phyloP scores from a whole-genome alignment of 345 rosid species.

The Laguncularia racemosa region DNA sequence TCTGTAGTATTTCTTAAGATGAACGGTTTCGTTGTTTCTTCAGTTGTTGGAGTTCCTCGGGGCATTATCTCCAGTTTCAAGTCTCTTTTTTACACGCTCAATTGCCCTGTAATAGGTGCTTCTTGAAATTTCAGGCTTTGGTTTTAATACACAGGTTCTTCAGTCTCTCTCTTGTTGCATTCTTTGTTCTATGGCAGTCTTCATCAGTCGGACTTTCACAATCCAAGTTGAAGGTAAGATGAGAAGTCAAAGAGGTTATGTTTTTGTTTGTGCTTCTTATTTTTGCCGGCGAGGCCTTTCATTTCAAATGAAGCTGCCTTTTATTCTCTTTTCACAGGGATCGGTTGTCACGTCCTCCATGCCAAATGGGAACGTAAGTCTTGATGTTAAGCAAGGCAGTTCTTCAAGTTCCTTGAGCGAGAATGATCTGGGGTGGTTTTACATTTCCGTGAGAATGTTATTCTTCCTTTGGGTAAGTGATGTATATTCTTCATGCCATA shows the following conservation, averaged over 20 bases:
- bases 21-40: neutral
- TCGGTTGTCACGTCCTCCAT: slow-evolving; percentile 27
- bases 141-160: slow-evolving; percentile 89
- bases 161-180: slow-evolving; percentile 66
- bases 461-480: slow-evolving; percentile 81
- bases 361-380: slow-evolving; percentile 24
- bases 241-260: neutral
- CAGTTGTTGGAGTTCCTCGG: neutral
- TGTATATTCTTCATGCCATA: neutral
- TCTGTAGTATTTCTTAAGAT: neutral
- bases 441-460: slow-evolving; percentile 71
- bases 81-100: neutral
- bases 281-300: neutral
- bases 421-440: slow-evolving; percentile 60
- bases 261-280: slow-evolving; percentile 1
- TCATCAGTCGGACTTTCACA: slow-evolving; percentile 43
- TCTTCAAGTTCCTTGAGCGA: slow-evolving; percentile 29
- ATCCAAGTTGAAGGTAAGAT: slow-evolving; percentile 41
- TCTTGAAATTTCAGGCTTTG: slow-evolving; percentile 78
- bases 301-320: neutral
- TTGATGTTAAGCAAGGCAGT: slow-evolving; percentile 20
- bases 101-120: slow-evolving; percentile 21
- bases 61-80: too few species aligned
- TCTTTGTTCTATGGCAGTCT: slow-evolving; percentile 68
- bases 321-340: slow-evolving; percentile 28